These are phyloP conservation scores for Xerocomellus intermedius DNA, from an alignment of 768 basidiomycete genomes.

Conservation along the genomic window DNA sequence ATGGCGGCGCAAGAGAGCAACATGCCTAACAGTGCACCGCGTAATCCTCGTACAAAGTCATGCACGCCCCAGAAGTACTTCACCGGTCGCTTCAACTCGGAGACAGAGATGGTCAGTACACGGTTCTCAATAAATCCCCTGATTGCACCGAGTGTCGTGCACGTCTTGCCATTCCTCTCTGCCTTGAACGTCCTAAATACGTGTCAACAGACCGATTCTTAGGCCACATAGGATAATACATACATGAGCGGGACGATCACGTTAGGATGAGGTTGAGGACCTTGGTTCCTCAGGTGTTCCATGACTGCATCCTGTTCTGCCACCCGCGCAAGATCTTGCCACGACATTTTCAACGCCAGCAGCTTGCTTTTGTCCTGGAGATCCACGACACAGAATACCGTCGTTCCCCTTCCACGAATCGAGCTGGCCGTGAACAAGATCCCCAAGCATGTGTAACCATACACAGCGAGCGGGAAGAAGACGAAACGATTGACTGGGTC, in stretches of 20 bases:
- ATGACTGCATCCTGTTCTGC: neutral
- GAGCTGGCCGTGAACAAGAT: too few species aligned
- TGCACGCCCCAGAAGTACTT: constrained; percentile 12
- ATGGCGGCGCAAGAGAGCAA: neutral
- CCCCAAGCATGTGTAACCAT: too few species aligned
- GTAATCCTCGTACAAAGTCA: constrained; percentile 12
- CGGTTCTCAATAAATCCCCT: constrained; percentile 1
- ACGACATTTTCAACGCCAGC: constrained; percentile 2
- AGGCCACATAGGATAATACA: neutral
- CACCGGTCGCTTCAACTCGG: neutral
- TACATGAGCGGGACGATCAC: neutral
- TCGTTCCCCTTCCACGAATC: too few species aligned
- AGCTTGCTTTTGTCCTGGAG: too few species aligned
- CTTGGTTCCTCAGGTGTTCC: too few species aligned
- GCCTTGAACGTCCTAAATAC: neutral
- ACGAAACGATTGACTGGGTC: neutral
- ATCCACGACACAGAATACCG: too few species aligned
- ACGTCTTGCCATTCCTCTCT: neutral
- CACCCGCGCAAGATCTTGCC: constrained; percentile 2
- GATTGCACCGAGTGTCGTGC: neutral
- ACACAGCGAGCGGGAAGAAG: neutral
- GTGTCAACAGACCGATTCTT: neutral
- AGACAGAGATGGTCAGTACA: neutral
- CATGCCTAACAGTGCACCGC: constrained; percentile 10
- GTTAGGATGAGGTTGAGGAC: neutral